Evolutionary conservation across 2,329 filamentous ascomycete genomes (phyloP).

Genomic region (Chalaropsis ovoidea): DNA sequence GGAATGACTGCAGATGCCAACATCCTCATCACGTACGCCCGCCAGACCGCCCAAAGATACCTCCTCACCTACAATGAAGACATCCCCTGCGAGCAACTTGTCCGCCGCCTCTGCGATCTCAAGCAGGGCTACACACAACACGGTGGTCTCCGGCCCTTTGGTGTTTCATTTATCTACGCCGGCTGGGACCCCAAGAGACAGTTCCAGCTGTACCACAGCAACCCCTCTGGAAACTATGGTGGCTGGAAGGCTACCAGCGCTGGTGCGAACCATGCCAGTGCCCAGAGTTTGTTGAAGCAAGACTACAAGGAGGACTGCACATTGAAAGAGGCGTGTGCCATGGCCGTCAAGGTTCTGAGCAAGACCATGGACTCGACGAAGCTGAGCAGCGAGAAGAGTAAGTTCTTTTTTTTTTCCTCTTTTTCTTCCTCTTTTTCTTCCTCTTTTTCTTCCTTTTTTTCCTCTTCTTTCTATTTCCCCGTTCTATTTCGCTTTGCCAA

Average conservation of each 20-base stretch:
- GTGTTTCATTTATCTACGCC: constrained; percentile 98
- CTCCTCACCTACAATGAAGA: constrained; percentile 99
- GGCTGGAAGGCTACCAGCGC: constrained; percentile 99
- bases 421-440: constrained; percentile 27
- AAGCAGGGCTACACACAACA: constrained; percentile 99
- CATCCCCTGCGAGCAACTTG: constrained; percentile 97
- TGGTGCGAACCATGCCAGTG: constrained; percentile 94
- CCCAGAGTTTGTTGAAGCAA: constrained; percentile 93
- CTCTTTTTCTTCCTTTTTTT: neutral
- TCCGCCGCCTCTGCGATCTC: constrained; percentile 88
- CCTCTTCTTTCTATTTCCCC: neutral
- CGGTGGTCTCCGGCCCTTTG: constrained; percentile 93
- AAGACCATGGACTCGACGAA: constrained; percentile 99
- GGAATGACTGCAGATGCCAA: constrained; percentile 99
- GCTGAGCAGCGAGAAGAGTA: constrained; percentile 97
- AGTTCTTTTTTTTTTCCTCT: constrained; percentile 33
- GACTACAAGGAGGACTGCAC: constrained; percentile 99
- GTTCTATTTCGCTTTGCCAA: constrained; percentile 30
- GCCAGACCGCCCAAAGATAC: constrained; percentile 91
- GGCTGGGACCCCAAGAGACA: constrained; percentile 92
- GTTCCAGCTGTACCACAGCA: constrained; percentile 98
- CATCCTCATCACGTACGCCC: constrained; percentile 99
- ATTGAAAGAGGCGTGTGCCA: constrained; percentile 87
- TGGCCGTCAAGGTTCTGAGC: constrained; percentile 97
- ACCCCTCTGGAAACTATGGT: constrained; percentile 96